phyloP scores from a whole-genome alignment of 768 basidiomycete species.

The Boletus bicolor region DNA sequence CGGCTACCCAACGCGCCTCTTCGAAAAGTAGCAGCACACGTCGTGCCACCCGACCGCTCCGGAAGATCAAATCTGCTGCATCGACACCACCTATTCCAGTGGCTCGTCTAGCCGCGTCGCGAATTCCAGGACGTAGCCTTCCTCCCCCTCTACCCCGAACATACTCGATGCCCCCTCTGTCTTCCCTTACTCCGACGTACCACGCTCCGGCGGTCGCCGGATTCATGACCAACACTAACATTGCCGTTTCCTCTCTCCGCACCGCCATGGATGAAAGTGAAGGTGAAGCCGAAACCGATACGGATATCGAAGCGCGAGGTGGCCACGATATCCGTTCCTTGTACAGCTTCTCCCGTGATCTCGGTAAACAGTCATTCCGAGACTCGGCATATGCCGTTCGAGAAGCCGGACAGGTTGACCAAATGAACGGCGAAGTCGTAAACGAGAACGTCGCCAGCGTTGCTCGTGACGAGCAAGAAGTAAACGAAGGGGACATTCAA shows the following conservation, averaged over 20 bases:
- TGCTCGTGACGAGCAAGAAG: slow-evolving; percentile 11
- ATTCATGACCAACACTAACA: slow-evolving; percentile 36
- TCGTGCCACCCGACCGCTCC: slow-evolving; percentile 31
- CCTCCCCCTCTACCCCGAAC: slow-evolving; percentile 33
- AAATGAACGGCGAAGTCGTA: slow-evolving; percentile 22
- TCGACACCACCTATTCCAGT: slow-evolving; percentile 34
- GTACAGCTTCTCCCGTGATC: slow-evolving; percentile 33
- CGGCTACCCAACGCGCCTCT: slow-evolving; percentile 23
- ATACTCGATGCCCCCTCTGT: slow-evolving; percentile 32
- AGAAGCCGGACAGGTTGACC: slow-evolving; percentile 19
- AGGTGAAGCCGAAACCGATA: slow-evolving; percentile 32
- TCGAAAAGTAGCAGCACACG: slow-evolving; percentile 23
- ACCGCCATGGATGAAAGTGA: slow-evolving; percentile 36
- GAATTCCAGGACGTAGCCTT: slow-evolving; percentile 28
- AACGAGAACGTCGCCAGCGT: slow-evolving; percentile 12
- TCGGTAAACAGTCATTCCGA: slow-evolving; percentile 27
- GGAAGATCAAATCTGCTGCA: slow-evolving; percentile 35
- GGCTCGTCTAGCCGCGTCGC: slow-evolving; percentile 33
- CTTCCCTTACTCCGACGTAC: slow-evolving; percentile 28
- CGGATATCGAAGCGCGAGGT: slow-evolving; percentile 29
- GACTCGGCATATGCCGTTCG: slow-evolving; percentile 24
- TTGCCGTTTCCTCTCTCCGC: slow-evolving; percentile 35
- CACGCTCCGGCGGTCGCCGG: slow-evolving; percentile 24
- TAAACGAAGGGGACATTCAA: slow-evolving; percentile 5
- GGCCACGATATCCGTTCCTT: slow-evolving; percentile 29